These are phyloP conservation scores for Suhomyces choctaworum DNA, from an alignment of 1,139 yeast species.

Conservation along the genomic window DNA sequence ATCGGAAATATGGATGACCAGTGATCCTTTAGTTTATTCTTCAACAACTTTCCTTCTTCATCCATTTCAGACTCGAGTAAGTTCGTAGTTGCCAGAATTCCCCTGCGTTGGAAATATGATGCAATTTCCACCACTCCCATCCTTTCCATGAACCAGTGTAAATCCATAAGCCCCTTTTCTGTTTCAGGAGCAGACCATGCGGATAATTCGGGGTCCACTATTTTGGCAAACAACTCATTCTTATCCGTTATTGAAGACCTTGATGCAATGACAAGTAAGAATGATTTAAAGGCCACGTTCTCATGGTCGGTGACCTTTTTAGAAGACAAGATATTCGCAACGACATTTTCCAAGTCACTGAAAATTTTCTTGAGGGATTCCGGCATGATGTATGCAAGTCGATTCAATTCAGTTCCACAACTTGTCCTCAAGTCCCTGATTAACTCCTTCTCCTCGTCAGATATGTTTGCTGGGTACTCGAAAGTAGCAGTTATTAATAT, in stretches of 20 bases:
- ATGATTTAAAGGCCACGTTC: constrained; percentile 89
- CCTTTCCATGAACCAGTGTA: constrained; percentile 98
- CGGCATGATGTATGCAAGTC: constrained; percentile 93
- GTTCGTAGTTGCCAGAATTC: constrained; percentile 75
- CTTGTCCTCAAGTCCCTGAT: constrained; percentile 86
- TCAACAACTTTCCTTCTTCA: constrained; percentile 78
- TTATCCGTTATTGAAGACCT: constrained; percentile 71
- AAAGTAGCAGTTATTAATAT: constrained; percentile 86
- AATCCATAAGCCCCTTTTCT: constrained; percentile 80
- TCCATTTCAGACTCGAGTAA: constrained; percentile 82
- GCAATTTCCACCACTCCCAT: constrained; percentile 93
- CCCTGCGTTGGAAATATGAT: constrained; percentile 79
- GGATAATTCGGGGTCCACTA: constrained; percentile 87
- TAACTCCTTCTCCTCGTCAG: constrained; percentile 75
- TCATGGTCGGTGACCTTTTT: constrained; percentile 85
- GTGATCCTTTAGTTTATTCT: constrained; percentile 76
- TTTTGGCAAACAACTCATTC: constrained; percentile 74
- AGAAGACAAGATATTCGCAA: constrained; percentile 66
- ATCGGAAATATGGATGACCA: constrained; percentile 96
- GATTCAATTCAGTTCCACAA: constrained; percentile 91
- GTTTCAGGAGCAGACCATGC: constrained; percentile 96
- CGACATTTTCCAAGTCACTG: constrained; percentile 77
- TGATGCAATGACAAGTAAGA: constrained; percentile 86
- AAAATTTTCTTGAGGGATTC: constrained; percentile 80
- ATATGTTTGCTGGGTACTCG: constrained; percentile 67